A percentile compares a stretch with the other conserved stretches of the same genome.
Evolutionary conservation across 106 monocot genomes (phyloP).

Genomic region (Acorus calamus): DNA sequence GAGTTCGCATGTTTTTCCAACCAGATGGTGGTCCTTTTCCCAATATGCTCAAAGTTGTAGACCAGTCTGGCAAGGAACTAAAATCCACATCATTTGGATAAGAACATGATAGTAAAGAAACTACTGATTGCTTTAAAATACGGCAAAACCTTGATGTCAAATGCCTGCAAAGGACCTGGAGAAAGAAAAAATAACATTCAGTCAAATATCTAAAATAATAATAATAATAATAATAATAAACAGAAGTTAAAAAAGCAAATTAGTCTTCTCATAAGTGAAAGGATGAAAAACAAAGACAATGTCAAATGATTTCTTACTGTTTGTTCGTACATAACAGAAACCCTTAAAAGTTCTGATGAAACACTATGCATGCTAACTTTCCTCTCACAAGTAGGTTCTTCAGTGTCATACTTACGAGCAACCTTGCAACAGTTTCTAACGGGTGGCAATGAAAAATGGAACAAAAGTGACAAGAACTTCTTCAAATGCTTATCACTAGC

Average conservation of each 20-base stretch:
- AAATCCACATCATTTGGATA: constrained; percentile 22
- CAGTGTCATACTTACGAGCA: background rate
- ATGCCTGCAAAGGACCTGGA: constrained; percentile 43
- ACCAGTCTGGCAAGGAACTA: constrained; percentile 44
- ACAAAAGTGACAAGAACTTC: constrained; percentile 47
- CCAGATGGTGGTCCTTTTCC: constrained; percentile 9
- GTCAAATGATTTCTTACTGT: constrained; percentile 25
- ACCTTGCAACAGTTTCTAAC: constrained; percentile 4
- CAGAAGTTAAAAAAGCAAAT: background rate
- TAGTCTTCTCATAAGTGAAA: background rate
- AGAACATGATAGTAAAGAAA: constrained; percentile 12
- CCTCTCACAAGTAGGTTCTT: background rate
- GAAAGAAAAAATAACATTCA: constrained; percentile 1
- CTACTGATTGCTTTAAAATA: constrained; percentile 40
- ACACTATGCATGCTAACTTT: constrained; percentile 32
- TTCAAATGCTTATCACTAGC: constrained; percentile 39
- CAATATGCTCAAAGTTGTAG: constrained; percentile 32
- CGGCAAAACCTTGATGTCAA: constrained; percentile 41
- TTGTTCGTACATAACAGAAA: constrained; percentile 54
- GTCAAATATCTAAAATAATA: background rate
- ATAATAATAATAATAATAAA: background rate
- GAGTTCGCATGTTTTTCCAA: constrained; percentile 7
- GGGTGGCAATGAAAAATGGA: constrained; percentile 22
- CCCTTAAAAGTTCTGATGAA: constrained; percentile 49
- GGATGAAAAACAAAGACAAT: background rate